These are phyloP conservation scores for Penicillium sp. DNA, from an alignment of 2,329 filamentous ascomycete genomes.

Conservation along the genomic window DNA sequence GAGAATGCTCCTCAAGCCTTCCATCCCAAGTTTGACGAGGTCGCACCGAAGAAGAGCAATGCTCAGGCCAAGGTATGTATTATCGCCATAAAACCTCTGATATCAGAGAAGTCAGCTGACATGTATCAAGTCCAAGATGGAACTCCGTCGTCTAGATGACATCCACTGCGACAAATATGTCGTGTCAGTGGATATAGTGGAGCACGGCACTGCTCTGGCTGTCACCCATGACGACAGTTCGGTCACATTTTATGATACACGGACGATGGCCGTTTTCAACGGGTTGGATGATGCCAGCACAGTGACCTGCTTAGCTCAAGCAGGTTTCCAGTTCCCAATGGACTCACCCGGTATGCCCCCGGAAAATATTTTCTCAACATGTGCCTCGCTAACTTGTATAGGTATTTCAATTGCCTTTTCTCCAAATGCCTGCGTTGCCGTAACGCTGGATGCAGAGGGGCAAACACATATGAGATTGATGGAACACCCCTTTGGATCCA, in stretches of 20 bases:
- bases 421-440: constrained; percentile 44
- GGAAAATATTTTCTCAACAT: background rate
- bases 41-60: constrained; percentile 65
- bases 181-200: constrained; percentile 65
- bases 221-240: constrained; percentile 78
- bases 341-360: constrained; percentile 61
- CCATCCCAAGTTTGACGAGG: constrained; percentile 74
- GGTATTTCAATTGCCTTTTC: constrained; percentile 43
- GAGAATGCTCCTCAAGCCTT: constrained; percentile 64
- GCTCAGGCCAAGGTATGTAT: constrained; percentile 37
- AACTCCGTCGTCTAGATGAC: constrained; percentile 66
- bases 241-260: constrained; percentile 75
- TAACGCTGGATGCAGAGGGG: constrained; percentile 39
- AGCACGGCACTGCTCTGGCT: constrained; percentile 69
- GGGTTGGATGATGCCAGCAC: constrained; percentile 63
- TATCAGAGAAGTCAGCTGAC: constrained; percentile 17
- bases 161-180: constrained; percentile 69
- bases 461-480: constrained; percentile 40
- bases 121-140: constrained; percentile 43
- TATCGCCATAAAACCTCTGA: background rate
- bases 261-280: constrained; percentile 68
- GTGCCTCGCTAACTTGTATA: constrained; percentile 20
- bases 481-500: constrained; percentile 42
- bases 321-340: constrained; percentile 71
- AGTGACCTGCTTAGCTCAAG: constrained; percentile 70